Evolutionary conservation across 441 rosid species (phyloP).

Genomic region (Iberis amara): DNA sequence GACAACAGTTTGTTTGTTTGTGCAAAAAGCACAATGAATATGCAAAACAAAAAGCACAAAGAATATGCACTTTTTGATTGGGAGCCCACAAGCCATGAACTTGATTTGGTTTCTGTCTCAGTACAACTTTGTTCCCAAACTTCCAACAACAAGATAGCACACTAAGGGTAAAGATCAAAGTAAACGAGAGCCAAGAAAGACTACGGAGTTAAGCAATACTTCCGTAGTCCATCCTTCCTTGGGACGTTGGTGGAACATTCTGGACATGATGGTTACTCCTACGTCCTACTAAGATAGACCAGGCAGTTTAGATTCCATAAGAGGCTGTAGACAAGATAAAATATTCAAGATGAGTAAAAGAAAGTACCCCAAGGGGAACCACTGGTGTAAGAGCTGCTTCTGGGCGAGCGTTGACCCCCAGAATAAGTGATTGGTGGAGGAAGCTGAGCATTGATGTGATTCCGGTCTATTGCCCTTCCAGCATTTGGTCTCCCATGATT

Average conservation of each 20-base stretch:
- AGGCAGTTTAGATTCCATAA: not conserved
- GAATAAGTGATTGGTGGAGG: constrained; percentile 56
- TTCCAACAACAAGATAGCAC: constrained; percentile 50
- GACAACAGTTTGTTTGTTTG: constrained; percentile 36
- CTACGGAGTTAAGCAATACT: constrained; percentile 54
- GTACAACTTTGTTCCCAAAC: constrained; percentile 50
- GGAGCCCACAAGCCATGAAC: constrained; percentile 69
- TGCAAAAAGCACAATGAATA: constrained; percentile 61
- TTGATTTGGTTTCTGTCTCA: constrained; percentile 23
- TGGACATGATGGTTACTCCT: constrained; percentile 50
- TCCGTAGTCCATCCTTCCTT: constrained; percentile 89
- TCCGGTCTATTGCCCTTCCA: constrained; percentile 63
- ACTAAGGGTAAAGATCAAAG: constrained; percentile 29
- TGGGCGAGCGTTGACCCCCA: constrained; percentile 74
- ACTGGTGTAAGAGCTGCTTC: constrained; percentile 63
- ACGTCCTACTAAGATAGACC: constrained; percentile 55
- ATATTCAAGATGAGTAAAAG: constrained; percentile 7
- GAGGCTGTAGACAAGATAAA: not conserved
- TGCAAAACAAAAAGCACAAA: constrained; percentile 49
- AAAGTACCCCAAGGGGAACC: constrained; percentile 83
- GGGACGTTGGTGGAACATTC: constrained; percentile 49
- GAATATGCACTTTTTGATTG: constrained; percentile 56
- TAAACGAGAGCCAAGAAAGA: constrained; percentile 25
- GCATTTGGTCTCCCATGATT: constrained; percentile 53
- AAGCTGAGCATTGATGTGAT: constrained; percentile 60